Conservation (phyloP, 495 filamentous ascomycete genomes). For the Podospora comata region DNA sequence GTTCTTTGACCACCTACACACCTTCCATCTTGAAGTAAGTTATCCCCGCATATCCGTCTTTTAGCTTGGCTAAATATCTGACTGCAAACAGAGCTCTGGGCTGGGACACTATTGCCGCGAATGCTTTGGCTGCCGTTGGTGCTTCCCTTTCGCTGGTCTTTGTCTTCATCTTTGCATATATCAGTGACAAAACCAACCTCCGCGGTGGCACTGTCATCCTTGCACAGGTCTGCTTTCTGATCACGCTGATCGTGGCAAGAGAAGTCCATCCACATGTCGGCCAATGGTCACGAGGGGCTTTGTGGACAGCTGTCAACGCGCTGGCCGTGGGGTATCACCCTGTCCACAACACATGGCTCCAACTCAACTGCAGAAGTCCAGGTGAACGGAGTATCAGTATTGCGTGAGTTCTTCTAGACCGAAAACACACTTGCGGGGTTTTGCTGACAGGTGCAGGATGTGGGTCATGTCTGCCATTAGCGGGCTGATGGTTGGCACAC, state of each 20-base stretch:
- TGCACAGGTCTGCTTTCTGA: slow-evolving; percentile 45
- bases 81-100: slow-evolving; percentile 28
- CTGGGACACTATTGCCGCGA: slow-evolving; percentile 43
- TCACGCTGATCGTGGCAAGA: slow-evolving; percentile 38
- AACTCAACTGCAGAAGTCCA: slow-evolving; percentile 45
- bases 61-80: not conserved
- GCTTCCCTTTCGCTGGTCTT: slow-evolving; percentile 42
- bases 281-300: slow-evolving; percentile 36
- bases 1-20: slow-evolving; percentile 38
- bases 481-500: slow-evolving; percentile 32
- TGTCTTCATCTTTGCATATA: slow-evolving; percentile 38
- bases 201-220: slow-evolving; percentile 46
- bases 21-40: slow-evolving; percentile 33
- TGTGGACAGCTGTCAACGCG: slow-evolving; percentile 45
- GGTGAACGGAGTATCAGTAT: slow-evolving; percentile 50
- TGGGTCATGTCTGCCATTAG: slow-evolving; percentile 51
- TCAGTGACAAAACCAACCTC: slow-evolving; percentile 43
- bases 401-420: slow-evolving; percentile 37
- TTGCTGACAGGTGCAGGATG: slow-evolving; percentile 30
- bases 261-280: slow-evolving; percentile 30
- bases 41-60: not conserved
- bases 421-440: not conserved
- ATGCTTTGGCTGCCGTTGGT: slow-evolving; percentile 47
- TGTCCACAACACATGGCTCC: slow-evolving; percentile 52
- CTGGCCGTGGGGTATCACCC: slow-evolving; percentile 44